phyloP scores from a whole-genome alignment of 441 rosid species.

The Bocquillonia castaneifolia region DNA sequence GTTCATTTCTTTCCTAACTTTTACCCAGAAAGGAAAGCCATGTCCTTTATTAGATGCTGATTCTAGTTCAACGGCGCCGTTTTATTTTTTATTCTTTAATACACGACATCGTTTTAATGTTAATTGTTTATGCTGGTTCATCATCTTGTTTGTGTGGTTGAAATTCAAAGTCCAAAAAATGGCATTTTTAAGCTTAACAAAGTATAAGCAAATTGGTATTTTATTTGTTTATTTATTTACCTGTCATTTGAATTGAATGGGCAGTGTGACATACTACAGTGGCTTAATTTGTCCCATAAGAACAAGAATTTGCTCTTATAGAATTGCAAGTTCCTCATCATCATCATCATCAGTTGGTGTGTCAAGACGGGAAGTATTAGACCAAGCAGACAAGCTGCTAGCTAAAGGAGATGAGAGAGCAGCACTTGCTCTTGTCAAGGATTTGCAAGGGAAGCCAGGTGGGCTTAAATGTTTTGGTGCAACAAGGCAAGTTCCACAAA shows the following conservation, averaged over 20 bases:
- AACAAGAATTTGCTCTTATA: conserved; percentile 18
- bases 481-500: conserved; percentile 83
- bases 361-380: conserved; percentile 42
- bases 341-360: conserved; percentile 40
- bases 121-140: neutral
- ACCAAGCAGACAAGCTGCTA: conserved; percentile 63
- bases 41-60: neutral
- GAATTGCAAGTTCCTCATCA: conserved; percentile 38
- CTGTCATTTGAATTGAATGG: conserved; percentile 45
- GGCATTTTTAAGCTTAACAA: neutral
- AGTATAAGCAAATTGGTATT: neutral
- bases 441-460: conserved; percentile 64
- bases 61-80: neutral
- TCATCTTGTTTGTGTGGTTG: conserved; percentile 18
- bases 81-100: neutral
- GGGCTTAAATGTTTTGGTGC: conserved; percentile 76
- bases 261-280: conserved; percentile 30
- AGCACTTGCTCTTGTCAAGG: conserved; percentile 63
- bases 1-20: conserved; percentile 7
- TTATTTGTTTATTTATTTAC: conserved; percentile 4
- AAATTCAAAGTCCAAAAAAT: neutral
- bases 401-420: conserved; percentile 65
- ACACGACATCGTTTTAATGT: conserved; percentile 14
- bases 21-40: neutral
- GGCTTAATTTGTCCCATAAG: conserved; percentile 27